A percentile compares a stretch with the other conserved stretches of the same genome.
phyloP scores from a whole-genome alignment of 768 basidiomycete species.

The Tylopilus subfusipes region DNA sequence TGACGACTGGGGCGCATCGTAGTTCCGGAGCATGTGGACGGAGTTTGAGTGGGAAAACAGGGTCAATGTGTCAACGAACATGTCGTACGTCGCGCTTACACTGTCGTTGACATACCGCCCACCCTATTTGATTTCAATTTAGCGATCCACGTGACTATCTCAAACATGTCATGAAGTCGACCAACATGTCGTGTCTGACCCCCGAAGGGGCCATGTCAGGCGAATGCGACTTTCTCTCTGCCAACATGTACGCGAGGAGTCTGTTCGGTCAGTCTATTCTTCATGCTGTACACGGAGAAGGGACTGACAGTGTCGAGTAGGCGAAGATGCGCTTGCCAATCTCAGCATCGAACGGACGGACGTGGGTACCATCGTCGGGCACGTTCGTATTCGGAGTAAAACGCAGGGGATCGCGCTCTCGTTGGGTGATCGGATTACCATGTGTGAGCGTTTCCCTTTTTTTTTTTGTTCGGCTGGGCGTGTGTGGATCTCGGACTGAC shows the following conservation, averaged over 20 bases:
- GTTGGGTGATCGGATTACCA: conserved; percentile 84
- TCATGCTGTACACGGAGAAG: too few species aligned
- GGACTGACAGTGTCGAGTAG: too few species aligned
- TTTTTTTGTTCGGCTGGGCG: background rate
- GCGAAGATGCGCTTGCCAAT: conserved; percentile 96
- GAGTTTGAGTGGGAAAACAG: conserved; percentile 99
- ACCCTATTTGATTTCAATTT: background rate
- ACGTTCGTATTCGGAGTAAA: conserved; percentile 95
- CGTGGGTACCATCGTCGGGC: conserved; percentile 77
- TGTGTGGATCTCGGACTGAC: background rate
- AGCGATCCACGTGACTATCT: conserved; percentile 89
- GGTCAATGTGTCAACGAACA: conserved; percentile 84
- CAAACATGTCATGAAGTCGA: conserved; percentile 91
- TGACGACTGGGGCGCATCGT: conserved; percentile 3
- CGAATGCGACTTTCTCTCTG: conserved; percentile 95
- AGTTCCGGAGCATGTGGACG: conserved; percentile 99
- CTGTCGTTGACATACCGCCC: background rate
- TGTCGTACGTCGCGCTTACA: conserved; percentile 55
- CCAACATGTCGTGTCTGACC: conserved; percentile 97
- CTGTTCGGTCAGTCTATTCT: conserved; percentile 72
- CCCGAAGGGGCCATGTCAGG: conserved; percentile 85
- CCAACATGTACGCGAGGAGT: conserved; percentile 94
- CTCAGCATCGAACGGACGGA: conserved; percentile 88
- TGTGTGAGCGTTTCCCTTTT: conserved; percentile 36
- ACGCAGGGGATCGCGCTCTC: conserved; percentile 97